phyloP scores from a whole-genome alignment of 192 early-diverging fungal genomes.

The Umbelopsis isabellina region DNA sequence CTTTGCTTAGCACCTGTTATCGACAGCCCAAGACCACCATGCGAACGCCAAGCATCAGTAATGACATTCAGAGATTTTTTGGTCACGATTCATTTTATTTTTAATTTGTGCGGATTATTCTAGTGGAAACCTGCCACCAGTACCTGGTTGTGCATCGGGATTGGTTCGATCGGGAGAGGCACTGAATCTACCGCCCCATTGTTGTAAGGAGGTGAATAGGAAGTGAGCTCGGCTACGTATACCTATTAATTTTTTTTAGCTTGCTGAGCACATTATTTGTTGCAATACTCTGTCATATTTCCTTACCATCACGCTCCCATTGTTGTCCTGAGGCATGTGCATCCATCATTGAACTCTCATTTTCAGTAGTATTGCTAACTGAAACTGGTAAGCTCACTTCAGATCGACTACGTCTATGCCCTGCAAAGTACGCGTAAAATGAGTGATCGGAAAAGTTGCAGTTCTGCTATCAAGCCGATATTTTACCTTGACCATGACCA shows the following conservation, averaged over 20 bases:
- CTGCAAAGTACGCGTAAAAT: not conserved
- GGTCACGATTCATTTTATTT: not conserved
- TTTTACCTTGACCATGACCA: conserved; percentile 9
- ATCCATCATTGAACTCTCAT: not conserved
- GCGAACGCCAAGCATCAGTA: no score
- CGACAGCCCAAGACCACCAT: not conserved
- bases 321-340: not conserved
- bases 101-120: not conserved
- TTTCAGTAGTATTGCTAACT: not conserved
- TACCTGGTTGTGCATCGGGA: not conserved
- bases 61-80: not conserved
- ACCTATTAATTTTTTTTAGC: not conserved
- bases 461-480: no score
- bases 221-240: conserved; percentile 6
- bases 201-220: not conserved
- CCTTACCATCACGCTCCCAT: conserved; percentile 2
- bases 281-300: not conserved
- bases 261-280: not conserved
- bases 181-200: conserved; percentile 12
- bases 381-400: not conserved
- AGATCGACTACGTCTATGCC: conserved; percentile 1
- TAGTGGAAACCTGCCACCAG: conserved; percentile 10
- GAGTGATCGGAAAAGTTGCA: not conserved
- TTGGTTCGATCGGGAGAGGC: not conserved
- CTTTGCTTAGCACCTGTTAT: not conserved